phyloP scores from a whole-genome alignment of 805 yeast genomes.

The Nematodospora valgi region DNA sequence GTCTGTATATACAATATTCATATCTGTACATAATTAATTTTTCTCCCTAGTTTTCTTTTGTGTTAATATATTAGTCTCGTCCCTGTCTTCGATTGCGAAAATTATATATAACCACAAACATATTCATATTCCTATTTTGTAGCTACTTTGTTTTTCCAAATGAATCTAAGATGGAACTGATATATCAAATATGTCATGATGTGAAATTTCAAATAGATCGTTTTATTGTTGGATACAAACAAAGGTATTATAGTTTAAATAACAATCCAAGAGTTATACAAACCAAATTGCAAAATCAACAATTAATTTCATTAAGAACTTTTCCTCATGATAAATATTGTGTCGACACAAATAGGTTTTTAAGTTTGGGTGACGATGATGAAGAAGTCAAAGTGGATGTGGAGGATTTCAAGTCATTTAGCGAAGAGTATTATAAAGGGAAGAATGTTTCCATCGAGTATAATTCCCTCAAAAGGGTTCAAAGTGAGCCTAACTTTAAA shows the following conservation, averaged over 20 bases:
- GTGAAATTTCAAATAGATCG: constrained; percentile 31
- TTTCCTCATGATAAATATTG: constrained; percentile 30
- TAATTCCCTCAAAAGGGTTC: not conserved
- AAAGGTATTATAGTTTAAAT: constrained; percentile 36
- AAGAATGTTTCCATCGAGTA: too few species aligned
- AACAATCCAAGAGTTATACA: constrained; percentile 37
- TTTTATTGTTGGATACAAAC: constrained; percentile 30
- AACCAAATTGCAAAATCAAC: constrained; percentile 27
- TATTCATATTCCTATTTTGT: not conserved
- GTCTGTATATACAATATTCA: constrained; percentile 1
- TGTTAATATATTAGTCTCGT: not conserved
- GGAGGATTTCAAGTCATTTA: too few species aligned
- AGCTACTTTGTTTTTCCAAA: not conserved
- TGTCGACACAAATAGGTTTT: constrained; percentile 30
- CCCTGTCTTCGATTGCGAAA: constrained; percentile 4
- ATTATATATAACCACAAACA: not conserved
- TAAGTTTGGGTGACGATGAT: constrained; percentile 16
- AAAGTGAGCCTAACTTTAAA: not conserved
- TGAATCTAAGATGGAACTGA: not conserved
- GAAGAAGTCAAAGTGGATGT: too few species aligned
- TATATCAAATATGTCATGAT: constrained; percentile 16
- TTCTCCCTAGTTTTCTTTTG: not conserved
- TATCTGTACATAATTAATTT: not conserved
- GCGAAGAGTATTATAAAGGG: too few species aligned
- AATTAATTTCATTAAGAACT: constrained; percentile 37